Base-by-base conservation (phyloP, 305 asterid species). In the Solanum chacoense region DNA sequence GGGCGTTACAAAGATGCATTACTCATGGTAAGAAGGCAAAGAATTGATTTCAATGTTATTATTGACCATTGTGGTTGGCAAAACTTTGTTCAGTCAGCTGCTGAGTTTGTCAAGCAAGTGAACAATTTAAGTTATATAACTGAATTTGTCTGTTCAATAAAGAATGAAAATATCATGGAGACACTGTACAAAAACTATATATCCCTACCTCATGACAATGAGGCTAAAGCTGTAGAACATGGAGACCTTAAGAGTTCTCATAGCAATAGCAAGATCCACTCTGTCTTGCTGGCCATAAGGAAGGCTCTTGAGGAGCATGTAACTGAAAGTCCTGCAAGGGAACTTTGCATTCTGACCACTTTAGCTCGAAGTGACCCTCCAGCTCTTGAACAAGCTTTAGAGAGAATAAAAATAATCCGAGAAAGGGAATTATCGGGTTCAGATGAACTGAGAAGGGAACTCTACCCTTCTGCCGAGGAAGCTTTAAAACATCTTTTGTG, bases 341-440 rank as follows among this genome's bases (percentile, higher is more conserved):
- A 96, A 91, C 98, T 97, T 90, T 96, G 98, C 93, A 97, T 97
- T 93, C 93, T 97, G 88, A 97, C 99, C 90, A 97, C 99, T 84
- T 92, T 96, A 90, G 99, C 96, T 90, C 95, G 92, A 90, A 95
- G 94, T 88, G 92, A 90, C 35, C 98, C 99, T 88, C 98, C 99
- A 73, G 94, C 94, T 91, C 92, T 97, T 90, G 99, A 96, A 93
- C 98, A 96, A 88, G 98, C 98, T 89, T 90, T 97, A 94, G 91
- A 90, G 91, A 94, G 99, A 88, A 93, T 97, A 90, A 97, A 95
- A 90, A 88, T 86, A 87, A 92, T 92, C 90, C 95, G 99, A 88
- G 98, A 96, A 90, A 89, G 92, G 94, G 99, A 97, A 93, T 94
- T 97, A 88, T 93, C 93, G 76, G 91, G 93, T 45, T 92, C 94